These are phyloP conservation scores for Cladobotryum protrusum DNA, from an alignment of 2,329 filamentous ascomycete species.

Conservation along the genomic window DNA sequence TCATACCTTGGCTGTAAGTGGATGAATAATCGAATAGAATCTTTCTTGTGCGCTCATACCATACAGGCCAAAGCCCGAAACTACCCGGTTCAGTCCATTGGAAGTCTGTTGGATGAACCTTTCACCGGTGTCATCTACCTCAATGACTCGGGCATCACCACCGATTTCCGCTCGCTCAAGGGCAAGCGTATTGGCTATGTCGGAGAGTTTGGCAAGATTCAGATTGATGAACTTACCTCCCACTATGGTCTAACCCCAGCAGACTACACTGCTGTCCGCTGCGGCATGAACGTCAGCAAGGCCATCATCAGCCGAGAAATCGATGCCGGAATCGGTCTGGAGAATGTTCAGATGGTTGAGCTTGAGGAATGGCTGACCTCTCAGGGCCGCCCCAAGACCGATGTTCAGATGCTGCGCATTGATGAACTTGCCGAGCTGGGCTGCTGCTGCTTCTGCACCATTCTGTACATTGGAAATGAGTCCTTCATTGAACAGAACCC, in stretches of 20 bases:
- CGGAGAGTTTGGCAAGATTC: constrained; percentile 76
- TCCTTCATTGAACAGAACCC: constrained; percentile 59
- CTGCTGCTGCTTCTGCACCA: constrained; percentile 79
- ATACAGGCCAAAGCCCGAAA: constrained; percentile 63
- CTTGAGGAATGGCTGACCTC: constrained; percentile 66
- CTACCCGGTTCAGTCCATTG: constrained; percentile 67
- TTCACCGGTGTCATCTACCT: constrained; percentile 76
- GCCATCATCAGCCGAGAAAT: constrained; percentile 68
- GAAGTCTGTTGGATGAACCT: constrained; percentile 70
- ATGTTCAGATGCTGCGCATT: constrained; percentile 76
- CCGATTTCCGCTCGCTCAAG: constrained; percentile 68
- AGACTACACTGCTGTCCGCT: constrained; percentile 72
- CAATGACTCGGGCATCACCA: constrained; percentile 66
- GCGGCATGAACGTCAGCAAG: constrained; percentile 75
- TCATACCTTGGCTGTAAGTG: constrained; percentile 62
- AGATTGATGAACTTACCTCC: constrained; percentile 73
- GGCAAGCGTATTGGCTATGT: constrained; percentile 75
- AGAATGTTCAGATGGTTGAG: constrained; percentile 81
- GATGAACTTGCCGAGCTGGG: constrained; percentile 73
- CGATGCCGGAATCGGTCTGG: constrained; percentile 69
- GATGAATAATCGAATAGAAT: no score
- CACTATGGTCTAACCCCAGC: constrained; percentile 68
- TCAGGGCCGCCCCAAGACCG: constrained; percentile 56
- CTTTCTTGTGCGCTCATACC: neutral
- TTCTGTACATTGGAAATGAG: constrained; percentile 76